These are phyloP conservation scores for Tetrapisispora fleetii DNA, from an alignment of 805 yeast species.

Conservation along the genomic window DNA sequence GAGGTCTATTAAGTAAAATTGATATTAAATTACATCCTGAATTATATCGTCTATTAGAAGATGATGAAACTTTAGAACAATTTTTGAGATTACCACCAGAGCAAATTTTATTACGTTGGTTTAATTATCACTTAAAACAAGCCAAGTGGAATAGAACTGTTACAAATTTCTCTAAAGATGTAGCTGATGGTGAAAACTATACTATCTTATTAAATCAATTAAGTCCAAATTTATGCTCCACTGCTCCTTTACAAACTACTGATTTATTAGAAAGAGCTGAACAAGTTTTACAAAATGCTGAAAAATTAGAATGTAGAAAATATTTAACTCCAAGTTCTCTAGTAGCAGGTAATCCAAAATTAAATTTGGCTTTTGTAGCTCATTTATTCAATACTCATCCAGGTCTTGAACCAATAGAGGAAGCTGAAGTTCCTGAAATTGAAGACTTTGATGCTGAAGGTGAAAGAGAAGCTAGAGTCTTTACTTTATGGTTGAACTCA, in stretches of 20 bases:
- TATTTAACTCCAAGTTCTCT: conserved; percentile 88
- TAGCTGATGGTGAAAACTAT: conserved; percentile 91
- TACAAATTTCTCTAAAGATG: conserved; percentile 75
- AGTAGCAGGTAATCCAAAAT: conserved; percentile 92
- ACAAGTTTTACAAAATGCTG: conserved; percentile 77
- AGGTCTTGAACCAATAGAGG: conserved; percentile 92
- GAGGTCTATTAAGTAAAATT: conserved; percentile 88
- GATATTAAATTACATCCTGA: conserved; percentile 96
- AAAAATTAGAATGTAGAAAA: conserved; percentile 83
- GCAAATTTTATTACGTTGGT: conserved; percentile 93
- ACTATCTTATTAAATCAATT: conserved; percentile 83
- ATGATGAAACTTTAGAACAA: conserved; percentile 95
- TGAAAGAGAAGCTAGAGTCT: conserved; percentile 97
- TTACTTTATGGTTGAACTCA: conserved; percentile 94
- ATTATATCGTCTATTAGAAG: conserved; percentile 85
- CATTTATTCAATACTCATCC: conserved; percentile 94
- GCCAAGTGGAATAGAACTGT: conserved; percentile 87
- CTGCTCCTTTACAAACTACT: conserved; percentile 65
- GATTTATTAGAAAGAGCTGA: conserved; percentile 80
- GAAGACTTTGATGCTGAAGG: conserved; percentile 99
- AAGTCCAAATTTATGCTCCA: conserved; percentile 73
- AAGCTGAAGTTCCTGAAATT: conserved; percentile 77
- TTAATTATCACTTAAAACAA: conserved; percentile 88
- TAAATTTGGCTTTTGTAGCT: conserved; percentile 95
- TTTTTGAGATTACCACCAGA: conserved; percentile 95